These are phyloP conservation scores for Elsinoe ampelina DNA, from an alignment of 2,329 filamentous ascomycete genomes.

Conservation along the genomic window DNA sequence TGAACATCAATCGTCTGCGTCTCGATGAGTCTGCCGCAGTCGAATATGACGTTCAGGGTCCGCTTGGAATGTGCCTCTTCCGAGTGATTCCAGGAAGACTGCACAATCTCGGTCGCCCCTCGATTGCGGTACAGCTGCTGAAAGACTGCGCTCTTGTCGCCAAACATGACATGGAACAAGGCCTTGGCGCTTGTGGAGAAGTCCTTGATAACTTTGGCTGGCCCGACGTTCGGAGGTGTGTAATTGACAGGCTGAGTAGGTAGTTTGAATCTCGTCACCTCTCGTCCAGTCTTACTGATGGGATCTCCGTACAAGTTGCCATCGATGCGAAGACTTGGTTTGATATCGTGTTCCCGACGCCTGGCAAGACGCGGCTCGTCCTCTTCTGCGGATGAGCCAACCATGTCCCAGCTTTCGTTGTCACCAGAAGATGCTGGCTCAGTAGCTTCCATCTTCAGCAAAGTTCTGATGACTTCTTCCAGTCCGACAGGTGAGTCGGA, in stretches of 20 bases:
- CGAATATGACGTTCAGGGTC: conserved; percentile 50
- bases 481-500: conserved; percentile 60
- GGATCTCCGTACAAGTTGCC: conserved; percentile 47
- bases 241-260: conserved; percentile 74
- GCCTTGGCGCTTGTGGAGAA: conserved; percentile 91
- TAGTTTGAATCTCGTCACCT: conserved; percentile 65
- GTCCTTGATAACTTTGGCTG: conserved; percentile 64
- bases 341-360: conserved; percentile 41
- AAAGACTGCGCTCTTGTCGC: conserved; percentile 91
- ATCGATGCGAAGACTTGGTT: conserved; percentile 52
- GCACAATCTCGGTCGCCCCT: conserved; percentile 67
- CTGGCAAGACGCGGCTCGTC: conserved; percentile 29
- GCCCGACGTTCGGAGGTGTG: conserved; percentile 71
- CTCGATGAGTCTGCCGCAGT: conserved; percentile 51
- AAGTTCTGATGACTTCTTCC: conserved; percentile 58
- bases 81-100: conserved; percentile 71
- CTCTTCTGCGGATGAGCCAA: conserved; percentile 39
- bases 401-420: conserved; percentile 84
- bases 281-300: conserved; percentile 32
- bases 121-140: conserved; percentile 81
- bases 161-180: conserved; percentile 91
- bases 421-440: conserved; percentile 56
- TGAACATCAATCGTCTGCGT: conserved; percentile 70
- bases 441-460: conserved; percentile 65
- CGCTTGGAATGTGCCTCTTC: conserved; percentile 49